Base-by-base conservation (phyloP, 148 eudicot species). In the Oxyria digyna region DNA sequence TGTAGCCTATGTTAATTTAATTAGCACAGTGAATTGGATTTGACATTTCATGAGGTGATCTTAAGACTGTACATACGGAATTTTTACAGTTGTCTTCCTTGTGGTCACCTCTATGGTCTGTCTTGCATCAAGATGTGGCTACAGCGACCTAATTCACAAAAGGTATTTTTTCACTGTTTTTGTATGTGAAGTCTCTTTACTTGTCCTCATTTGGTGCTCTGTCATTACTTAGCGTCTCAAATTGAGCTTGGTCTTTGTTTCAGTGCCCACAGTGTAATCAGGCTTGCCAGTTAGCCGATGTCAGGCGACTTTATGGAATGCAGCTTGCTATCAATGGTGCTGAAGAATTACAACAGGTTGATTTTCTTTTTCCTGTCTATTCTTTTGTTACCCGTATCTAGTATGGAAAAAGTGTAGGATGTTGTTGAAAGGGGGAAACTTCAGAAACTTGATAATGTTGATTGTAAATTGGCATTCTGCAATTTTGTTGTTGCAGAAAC, bases 31-130 rank as follows among this genome's bases (percentile, higher is more conserved):
- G 37, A 31, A 18, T 4, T 37, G 4, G 27, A 11, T 69, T 69
- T 8, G 18, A 10, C 21, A 26, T 26, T 57, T 57, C 18, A 57
- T 29, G 8, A 27, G 31, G 24, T 54, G 32, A 23, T 10, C 31
- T 54, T 15, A 23, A 49, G 62, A 2, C 13, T 27, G 29, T 41
- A 7, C 15, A 70, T 55, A 1, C 4, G 18, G n/a, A 50, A 69
- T 14, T 7, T n/a, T 45, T 52, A 32, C 71, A 73, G 76, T 67
- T 73, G 76, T 52, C 76, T 73, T 38, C 76, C 76, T 67, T 73
- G 76, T 67, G 76, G 76, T 11, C 76, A 73, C 29, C 40, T 73
- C 15, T 73, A 67, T 67, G 76, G 76, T 26, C 59, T 73, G 67
- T 73, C 76, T 40, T 73, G 76, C 71, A 73, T 73, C 24, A 67